phyloP scores from a whole-genome alignment of 768 basidiomycete genomes.

The Suillus variegatus region DNA sequence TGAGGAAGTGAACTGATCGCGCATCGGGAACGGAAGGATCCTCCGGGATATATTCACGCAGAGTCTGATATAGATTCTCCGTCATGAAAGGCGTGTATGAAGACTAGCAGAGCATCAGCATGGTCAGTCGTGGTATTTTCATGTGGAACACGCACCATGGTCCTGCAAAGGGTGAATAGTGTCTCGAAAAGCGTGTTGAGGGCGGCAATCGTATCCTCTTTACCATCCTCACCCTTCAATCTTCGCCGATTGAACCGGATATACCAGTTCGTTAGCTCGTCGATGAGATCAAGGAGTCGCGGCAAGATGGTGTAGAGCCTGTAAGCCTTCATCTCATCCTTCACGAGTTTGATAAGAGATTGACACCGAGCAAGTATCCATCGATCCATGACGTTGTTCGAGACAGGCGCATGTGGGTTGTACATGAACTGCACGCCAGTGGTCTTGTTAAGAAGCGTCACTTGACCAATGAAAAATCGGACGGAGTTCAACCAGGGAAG shows the following conservation, averaged over 20 bases:
- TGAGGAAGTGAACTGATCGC: constrained; percentile 93
- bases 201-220: constrained; percentile 83
- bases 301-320: constrained; percentile 97
- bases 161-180: constrained; percentile 89
- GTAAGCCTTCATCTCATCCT: constrained; percentile 96
- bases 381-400: constrained; percentile 95
- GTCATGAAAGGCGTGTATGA: constrained; percentile 98
- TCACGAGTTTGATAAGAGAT: constrained; percentile 89
- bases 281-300: constrained; percentile 87
- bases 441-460: constrained; percentile 80
- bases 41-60: constrained; percentile 82
- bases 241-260: constrained; percentile 97
- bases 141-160: constrained; percentile 67
- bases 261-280: constrained; percentile 99
- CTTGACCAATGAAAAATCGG: constrained; percentile 99
- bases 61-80: constrained; percentile 92
- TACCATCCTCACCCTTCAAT: constrained; percentile 92
- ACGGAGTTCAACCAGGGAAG: constrained; percentile 98
- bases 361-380: constrained; percentile 99
- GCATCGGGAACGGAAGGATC: constrained; percentile 71
- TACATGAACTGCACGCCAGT: constrained; percentile 79
- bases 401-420: constrained; percentile 80
- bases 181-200: constrained; percentile 97
- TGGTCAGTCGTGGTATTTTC: constrained; percentile 1
- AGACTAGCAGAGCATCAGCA: constrained; percentile 52